Percentiles rank a stretch among this genome's conserved stretches.
These are phyloP conservation scores for Neurospora sp. DNA, from an alignment of 495 filamentous ascomycete species.

Conservation along the genomic window DNA sequence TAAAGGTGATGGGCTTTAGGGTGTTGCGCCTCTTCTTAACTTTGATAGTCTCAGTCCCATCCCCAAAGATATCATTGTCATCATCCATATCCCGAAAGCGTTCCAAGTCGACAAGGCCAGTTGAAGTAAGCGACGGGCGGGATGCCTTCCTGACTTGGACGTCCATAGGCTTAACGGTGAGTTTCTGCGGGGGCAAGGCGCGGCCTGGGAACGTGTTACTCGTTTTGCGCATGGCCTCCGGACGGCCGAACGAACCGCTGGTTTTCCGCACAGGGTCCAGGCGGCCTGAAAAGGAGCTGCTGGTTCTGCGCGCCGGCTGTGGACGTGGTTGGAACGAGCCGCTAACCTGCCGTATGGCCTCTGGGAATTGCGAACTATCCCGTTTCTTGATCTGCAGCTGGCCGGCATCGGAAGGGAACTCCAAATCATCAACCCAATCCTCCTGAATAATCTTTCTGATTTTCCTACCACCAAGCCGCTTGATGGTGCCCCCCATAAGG, in stretches of 20 bases:
- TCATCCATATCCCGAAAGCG: constrained; percentile 51
- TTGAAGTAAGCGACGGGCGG: constrained; percentile 16
- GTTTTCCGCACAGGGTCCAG: background rate
- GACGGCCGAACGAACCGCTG: background rate
- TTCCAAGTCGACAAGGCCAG: constrained; percentile 40
- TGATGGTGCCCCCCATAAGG: constrained; percentile 87
- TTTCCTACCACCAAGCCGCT: constrained; percentile 75
- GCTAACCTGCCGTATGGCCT: constrained; percentile 55
- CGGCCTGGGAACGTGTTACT: background rate
- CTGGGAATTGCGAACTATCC: constrained; percentile 53
- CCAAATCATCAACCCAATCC: constrained; percentile 88
- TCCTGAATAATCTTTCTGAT: constrained; percentile 67
- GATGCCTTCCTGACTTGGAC: constrained; percentile 10
- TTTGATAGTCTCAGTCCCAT: constrained; percentile 57
- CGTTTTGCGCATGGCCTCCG: background rate
- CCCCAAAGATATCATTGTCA: constrained; percentile 51
- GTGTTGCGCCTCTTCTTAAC: constrained; percentile 47
- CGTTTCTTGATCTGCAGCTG: constrained; percentile 54
- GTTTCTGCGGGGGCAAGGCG: background rate
- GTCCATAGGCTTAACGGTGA: background rate
- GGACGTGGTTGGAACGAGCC: constrained; percentile 34
- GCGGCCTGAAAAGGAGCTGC: background rate
- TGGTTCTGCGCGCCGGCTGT: constrained; percentile 9
- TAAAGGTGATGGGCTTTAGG: constrained; percentile 43
- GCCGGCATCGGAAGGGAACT: constrained; percentile 55